Evolutionary conservation across 1,284 basidiomycete species (phyloP), one percentile per base, ranked within the genome.

Genomic region (Amylostereum chailletii): DNA sequence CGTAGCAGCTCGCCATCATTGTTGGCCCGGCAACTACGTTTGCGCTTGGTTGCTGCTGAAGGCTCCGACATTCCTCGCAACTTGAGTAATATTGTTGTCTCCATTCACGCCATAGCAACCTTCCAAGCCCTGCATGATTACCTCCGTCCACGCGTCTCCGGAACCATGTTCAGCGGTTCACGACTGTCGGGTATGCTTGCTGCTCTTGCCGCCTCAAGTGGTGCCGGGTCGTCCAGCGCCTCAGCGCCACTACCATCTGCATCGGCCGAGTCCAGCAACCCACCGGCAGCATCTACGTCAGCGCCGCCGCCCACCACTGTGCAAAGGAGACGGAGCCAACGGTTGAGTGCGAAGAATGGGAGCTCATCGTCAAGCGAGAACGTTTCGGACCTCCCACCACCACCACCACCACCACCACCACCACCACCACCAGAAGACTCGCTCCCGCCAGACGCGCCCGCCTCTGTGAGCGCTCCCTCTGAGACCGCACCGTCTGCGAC

Each of bases 121-220:
- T 92, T 97, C 75, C 91, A 94, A 65, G 91, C 93, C 0, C 75
- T 97, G 33, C 91, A 95, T 60, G 93, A 95, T 64, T 97, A 96
- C 64, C 77, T 97, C 8, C 84, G 92, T 0, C 94, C 94, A 11
- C 77, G 92, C 5, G 84, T 97, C 27, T 76, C 90, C n/a, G 90
- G 90, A 5, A 66, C 87, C 4, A 66, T 83, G 44, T 75, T 76
- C 5, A 71, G 76, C 51, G 74, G 79, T 31, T 83, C 86, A 10
- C 77, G 91, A 9, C 66, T 97, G 9, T 89, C 90, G 3, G 86
- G 86, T 37, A 92, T 97, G 81, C 79, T 98, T 42, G 93, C 94
- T 30, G 89, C 94, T 2, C 76, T 96, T 46, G 85, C 91, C 3
- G 83, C 86, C 1, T 85, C 83, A n/a, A 81, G 83, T 3, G n/a